Evolutionary conservation across 1,284 basidiomycete species (phyloP), one percentile per base, ranked within the genome.

Genomic region (Limonomyces culmigenus): DNA sequence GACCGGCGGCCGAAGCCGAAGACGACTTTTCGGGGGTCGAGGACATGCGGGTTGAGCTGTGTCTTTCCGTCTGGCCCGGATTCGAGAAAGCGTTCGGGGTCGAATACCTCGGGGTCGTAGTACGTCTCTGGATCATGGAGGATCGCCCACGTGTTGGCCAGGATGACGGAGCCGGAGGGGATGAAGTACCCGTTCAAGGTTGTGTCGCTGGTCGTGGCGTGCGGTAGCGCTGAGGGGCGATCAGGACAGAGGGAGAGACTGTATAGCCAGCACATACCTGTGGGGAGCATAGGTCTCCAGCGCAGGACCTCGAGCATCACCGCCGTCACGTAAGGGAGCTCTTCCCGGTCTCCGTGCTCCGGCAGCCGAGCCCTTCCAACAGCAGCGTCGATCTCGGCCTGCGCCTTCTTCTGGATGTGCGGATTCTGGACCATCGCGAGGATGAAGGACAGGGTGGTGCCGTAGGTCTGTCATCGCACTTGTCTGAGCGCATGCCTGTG

Each of bases 1-100:
- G 10, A 40, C 39, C 40, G 37, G 15, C 40, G 31, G 12, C 40
- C 40, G 15, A 31, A 39, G 4, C 40, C 40, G 31, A 39, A 41
- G 2, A 33, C 37, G n/a, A 17, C 32, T 14, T 13, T 30, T 29
- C 17, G 13, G 5, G 34, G 34, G 12, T 31, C 17, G 6, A 11
- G 18, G 4, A 10, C 37, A 12, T 29, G 18, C 2, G 18, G 37
- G 29, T 36, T 31, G 6, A n/a, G n/a, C n/a, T n/a, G n/a, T n/a
- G n/a, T n/a, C n/a, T n/a, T n/a, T n/a, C n/a, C n/a, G 21, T n/a
- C 6, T 3, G 12, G 20, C 29, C 38, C 14, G 13, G n/a, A 10
- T 39, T 37, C 19, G 37, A 29, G 35, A 39, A n/a, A 41, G 11
- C 40, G 32, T 17, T 39, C 40, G 10, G 40, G 40, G 12, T 34